A percentile compares a stretch with the other conserved stretches of the same genome.
Evolutionary conservation across 169 alveolate genomes (phyloP).

Genomic region (Ichthyophthirius multifiliis): DNA sequence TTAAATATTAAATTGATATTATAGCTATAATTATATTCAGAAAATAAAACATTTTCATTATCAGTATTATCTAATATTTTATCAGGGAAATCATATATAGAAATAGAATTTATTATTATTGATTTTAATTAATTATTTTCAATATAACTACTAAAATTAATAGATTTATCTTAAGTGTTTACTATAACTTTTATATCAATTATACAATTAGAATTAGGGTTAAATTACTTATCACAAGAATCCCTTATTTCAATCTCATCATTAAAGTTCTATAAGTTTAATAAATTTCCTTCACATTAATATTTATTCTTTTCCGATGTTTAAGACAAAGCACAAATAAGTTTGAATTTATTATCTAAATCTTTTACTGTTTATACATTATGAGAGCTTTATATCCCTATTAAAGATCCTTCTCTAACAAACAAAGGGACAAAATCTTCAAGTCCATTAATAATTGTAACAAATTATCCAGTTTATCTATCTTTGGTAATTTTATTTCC

Average conservation of each 20-base stretch:
- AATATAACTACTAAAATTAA: no score
- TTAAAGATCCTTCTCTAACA: constrained; percentile 28
- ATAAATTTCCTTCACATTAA: constrained; percentile 3
- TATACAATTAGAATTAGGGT: neutral
- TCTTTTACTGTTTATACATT: neutral
- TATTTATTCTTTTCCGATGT: neutral
- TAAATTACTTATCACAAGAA: neutral
- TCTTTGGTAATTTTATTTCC: constrained; percentile 18
- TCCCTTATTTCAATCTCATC: constrained; percentile 9
- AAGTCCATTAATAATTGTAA: neutral
- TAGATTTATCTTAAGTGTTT: no score
- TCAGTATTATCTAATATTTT: no score
- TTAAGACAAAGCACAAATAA: constrained; percentile 22
- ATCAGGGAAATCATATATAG: no score
- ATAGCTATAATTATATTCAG: no score
- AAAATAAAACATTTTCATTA: no score
- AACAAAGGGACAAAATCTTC: constrained; percentile 29
- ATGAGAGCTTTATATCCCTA: neutral
- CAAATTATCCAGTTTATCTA: neutral
- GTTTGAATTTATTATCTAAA: constrained; percentile 14
- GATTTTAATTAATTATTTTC: no score
- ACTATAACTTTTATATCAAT: neutral
- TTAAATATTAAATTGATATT: no score
- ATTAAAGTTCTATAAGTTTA: neutral
- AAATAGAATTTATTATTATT: no score